These are phyloP conservation scores for Candida hungchunana DNA, from an alignment of 805 yeast species.

Conservation along the genomic window DNA sequence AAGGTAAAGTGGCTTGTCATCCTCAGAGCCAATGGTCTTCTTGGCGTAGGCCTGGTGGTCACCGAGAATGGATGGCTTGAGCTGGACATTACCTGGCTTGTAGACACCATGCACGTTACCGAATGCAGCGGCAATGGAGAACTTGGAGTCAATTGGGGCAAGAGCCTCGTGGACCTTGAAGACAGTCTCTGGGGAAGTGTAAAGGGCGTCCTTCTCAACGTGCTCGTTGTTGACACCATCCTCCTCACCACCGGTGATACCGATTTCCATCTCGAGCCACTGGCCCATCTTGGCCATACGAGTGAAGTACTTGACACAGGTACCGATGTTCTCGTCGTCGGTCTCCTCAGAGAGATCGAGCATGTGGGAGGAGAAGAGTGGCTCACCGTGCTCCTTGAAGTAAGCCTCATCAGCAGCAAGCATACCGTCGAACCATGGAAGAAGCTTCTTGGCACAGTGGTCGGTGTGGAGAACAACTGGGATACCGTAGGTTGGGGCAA, in stretches of 20 bases:
- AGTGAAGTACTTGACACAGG: slow-evolving; percentile 91
- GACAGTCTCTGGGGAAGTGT: slow-evolving; percentile 95
- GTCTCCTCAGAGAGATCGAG: slow-evolving; percentile 95
- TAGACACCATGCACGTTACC: slow-evolving; percentile 99
- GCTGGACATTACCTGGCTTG: slow-evolving; percentile 97
- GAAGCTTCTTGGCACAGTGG: slow-evolving; percentile 97
- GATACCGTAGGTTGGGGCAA: slow-evolving; percentile 94
- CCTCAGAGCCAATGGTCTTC: slow-evolving; percentile 50
- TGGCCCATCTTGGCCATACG: slow-evolving; percentile 93
- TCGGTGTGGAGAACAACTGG: slow-evolving; percentile 97
- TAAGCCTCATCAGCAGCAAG: slow-evolving; percentile 93
- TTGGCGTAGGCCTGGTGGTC: slow-evolving; percentile 91
- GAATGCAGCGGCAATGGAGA: slow-evolving; percentile 99
- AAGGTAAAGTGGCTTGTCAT: slow-evolving; percentile 77
- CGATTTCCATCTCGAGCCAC: slow-evolving; percentile 99
- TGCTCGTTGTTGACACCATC: slow-evolving; percentile 99
- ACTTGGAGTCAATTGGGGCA: slow-evolving; percentile 89
- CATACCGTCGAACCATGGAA: slow-evolving; percentile 99
- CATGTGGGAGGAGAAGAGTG: slow-evolving; percentile 98
- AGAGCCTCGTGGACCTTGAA: slow-evolving; percentile 88
- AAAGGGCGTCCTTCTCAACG: slow-evolving; percentile 80
- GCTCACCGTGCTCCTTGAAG: slow-evolving; percentile 83
- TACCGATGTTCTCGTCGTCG: slow-evolving; percentile 92
- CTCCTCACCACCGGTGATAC: slow-evolving; percentile 99
- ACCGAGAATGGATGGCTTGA: slow-evolving; percentile 89